Base-by-base conservation (phyloP, 139 green algal species). In the Tetraselmis chui region DNA sequence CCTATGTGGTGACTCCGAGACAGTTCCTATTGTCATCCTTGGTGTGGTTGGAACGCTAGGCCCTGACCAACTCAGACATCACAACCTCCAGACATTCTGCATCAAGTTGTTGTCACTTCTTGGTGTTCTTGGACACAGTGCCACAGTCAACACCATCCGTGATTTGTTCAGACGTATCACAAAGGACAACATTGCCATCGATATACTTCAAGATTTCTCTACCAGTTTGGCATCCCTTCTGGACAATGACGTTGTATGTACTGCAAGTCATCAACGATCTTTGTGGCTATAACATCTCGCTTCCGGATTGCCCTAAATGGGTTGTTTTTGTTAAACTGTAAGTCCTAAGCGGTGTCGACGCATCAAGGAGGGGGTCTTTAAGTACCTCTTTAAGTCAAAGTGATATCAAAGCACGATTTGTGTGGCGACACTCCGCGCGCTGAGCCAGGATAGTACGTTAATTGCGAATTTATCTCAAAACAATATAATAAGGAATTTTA, bases 151-250 rank as follows among this genome's bases (percentile, higher is more conserved):
- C 45, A 67, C 45, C 45, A 67, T 67, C 45, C 45, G 45, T 67
- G 45, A 67, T 67, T 67, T 67, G 45, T 67, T 18, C 45, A 67
- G 45, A 5, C 18, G 45, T 67, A 67, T 67, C 45, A 67, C 45
- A 67, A 67, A 67, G 45, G 45, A 67, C 45, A 67, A 67, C 45
- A 67, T 67, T 5, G 45, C 45, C 18, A 67, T 67, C 45, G 45
- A 67, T 67, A 67, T 67, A 67, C 45, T 67, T 67, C 45, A 67
- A 67, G 45, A 67, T 25, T 67, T 67, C 45, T 67, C 45, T 67
- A 67, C 45, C 45, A 67, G 45, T 67, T 67, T 67, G 45, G 45
- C 45, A 67, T 67, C 45, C 5, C 45, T 67, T 67, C 18, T 67
- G 45, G 45, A 67, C 45, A 67, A 67, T 67, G 45, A 67, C 45